These are phyloP conservation scores for Fusarium aywerte DNA, from an alignment of 2,329 filamentous ascomycete species.

Conservation along the genomic window DNA sequence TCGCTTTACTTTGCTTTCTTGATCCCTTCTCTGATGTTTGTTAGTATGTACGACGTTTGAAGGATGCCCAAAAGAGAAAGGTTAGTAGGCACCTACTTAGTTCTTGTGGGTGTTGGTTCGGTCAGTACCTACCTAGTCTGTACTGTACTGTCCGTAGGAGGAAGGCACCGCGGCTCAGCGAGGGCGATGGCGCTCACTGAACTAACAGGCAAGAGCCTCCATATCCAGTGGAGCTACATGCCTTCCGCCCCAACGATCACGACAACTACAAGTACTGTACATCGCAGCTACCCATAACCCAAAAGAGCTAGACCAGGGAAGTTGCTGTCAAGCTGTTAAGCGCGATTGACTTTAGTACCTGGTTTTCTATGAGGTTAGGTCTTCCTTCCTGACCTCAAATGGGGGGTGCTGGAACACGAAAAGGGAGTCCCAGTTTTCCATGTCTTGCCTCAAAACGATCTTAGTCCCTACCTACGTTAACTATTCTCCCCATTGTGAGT, in stretches of 20 bases:
- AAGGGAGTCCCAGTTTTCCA: not conserved
- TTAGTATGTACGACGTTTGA: not conserved
- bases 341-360: constrained; percentile 43
- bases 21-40: constrained; percentile 1
- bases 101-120: constrained; percentile 9
- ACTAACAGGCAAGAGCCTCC: constrained; percentile 4
- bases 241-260: not conserved
- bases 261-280: not conserved
- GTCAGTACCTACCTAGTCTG: too few species aligned
- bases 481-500: constrained; percentile 5
- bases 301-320: constrained; percentile 25
- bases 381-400: constrained; percentile 3
- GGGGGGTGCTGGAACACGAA: constrained; percentile 4
- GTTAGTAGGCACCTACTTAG: not conserved
- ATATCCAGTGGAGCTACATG: not conserved
- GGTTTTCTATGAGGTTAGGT: constrained; percentile 11
- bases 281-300: constrained; percentile 1
- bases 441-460: not conserved
- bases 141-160: not conserved
- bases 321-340: constrained; percentile 24
- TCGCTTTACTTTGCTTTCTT: constrained; percentile 3
- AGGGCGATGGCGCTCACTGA: constrained; percentile 6
- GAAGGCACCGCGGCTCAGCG: not conserved
- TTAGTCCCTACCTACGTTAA: not conserved
- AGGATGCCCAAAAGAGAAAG: constrained; percentile 25